Evolutionary conservation across 2,329 filamentous ascomycete genomes (phyloP).

Genomic region (Plenodomus tracheiphilus): DNA sequence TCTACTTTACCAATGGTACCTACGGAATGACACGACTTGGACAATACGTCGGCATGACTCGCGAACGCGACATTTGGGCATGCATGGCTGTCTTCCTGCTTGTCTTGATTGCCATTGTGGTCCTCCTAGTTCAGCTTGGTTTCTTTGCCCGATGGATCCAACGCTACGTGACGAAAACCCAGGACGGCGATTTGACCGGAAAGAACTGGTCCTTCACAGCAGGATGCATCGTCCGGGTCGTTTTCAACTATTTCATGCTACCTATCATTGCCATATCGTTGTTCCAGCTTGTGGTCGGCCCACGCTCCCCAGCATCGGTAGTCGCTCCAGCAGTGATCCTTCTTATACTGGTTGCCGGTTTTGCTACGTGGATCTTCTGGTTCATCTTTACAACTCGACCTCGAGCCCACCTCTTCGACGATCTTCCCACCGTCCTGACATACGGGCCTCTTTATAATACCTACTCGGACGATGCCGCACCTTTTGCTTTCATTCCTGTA

Average conservation of each 20-base stretch:
- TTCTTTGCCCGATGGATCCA: slow-evolving; percentile 79
- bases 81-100: slow-evolving; percentile 92
- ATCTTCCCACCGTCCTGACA: slow-evolving; percentile 82
- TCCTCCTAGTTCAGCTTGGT: slow-evolving; percentile 72
- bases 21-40: slow-evolving; percentile 80
- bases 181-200: slow-evolving; percentile 83
- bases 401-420: slow-evolving; percentile 87
- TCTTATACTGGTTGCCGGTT: slow-evolving; percentile 71
- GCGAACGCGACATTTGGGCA: slow-evolving; percentile 82
- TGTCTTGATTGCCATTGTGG: slow-evolving; percentile 69
- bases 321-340: slow-evolving; percentile 76
- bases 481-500: slow-evolving; percentile 86
- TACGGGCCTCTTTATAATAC: slow-evolving; percentile 98
- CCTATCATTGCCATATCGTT: slow-evolving; percentile 85
- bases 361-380: slow-evolving; percentile 77
- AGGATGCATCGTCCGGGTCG: slow-evolving; percentile 68
- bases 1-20: slow-evolving; percentile 78
- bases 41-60: slow-evolving; percentile 79
- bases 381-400: slow-evolving; percentile 81
- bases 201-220: slow-evolving; percentile 85
- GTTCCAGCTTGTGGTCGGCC: slow-evolving; percentile 83
- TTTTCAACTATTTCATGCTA: slow-evolving; percentile 90
- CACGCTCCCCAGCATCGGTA: slow-evolving; percentile 67
- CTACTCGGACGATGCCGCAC: slow-evolving; percentile 88
- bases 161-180: slow-evolving; percentile 69